Conservation (phyloP, 176 grass and related monocot genomes). For the Triticum monococcum region DNA sequence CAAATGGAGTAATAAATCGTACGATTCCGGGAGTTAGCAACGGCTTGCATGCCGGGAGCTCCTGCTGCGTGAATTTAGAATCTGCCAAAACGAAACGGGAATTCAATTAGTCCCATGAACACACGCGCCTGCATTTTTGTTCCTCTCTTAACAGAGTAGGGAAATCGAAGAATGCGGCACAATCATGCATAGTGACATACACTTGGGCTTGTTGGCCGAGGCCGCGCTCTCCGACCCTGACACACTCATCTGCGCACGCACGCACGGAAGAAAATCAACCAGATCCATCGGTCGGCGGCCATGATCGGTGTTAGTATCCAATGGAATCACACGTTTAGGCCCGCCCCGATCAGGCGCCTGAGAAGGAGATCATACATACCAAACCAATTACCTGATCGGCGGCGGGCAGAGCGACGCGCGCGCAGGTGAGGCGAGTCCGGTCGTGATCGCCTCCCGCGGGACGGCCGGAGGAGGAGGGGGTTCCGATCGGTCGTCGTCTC, state of each 20-base stretch:
- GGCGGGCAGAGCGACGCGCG: neutral
- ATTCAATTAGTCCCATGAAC: neutral
- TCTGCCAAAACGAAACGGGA: constrained; percentile 30
- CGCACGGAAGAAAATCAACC: neutral
- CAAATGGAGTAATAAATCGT: neutral
- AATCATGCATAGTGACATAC: constrained; percentile 14
- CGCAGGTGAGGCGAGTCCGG: neutral
- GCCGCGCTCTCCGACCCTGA: constrained; percentile 46
- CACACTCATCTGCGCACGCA: constrained; percentile 25
- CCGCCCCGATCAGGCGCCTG: neutral
- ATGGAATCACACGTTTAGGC: too few species aligned
- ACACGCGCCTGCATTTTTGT: neutral
- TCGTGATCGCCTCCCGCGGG: neutral
- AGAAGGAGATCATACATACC: neutral
- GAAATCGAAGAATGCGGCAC: neutral
- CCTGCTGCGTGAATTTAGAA: constrained; percentile 94
- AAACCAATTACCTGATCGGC: neutral
- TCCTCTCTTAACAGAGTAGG: neutral
- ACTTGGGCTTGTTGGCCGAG: constrained; percentile 77
- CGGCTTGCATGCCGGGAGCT: constrained; percentile 95
- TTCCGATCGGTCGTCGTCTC: neutral
- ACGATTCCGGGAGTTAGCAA: constrained; percentile 78
- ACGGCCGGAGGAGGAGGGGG: neutral
- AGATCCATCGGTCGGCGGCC: too few species aligned
- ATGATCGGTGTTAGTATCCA: too few species aligned